Evolutionary conservation across 495 filamentous ascomycete species (phyloP), one percentile per base, ranked within the genome.

Genomic region (Immersiella caudata): DNA sequence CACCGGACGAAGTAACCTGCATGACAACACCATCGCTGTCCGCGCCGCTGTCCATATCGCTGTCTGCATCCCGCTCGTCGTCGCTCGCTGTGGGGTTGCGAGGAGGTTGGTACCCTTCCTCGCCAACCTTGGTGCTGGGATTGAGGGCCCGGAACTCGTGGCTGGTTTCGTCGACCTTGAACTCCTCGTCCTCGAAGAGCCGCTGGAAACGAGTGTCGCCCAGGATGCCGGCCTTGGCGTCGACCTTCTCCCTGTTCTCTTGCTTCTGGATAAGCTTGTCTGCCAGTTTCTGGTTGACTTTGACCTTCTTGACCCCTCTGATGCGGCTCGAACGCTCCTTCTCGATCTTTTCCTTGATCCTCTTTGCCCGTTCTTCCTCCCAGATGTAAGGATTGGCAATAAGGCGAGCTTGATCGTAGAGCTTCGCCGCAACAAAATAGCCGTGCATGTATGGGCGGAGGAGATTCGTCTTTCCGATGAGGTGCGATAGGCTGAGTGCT

Each of bases 381-480:
- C 91, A 95, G 65, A 95, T 84, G 74, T 93, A 96, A 1, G 95
- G 95, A 78, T 97, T 94, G 50, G 90, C 87, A 67, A 97, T 96
- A 65, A 99, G 79, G 26, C 90, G 80, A n/a, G 94, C 95, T 78
- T 98, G 92, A 67, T 98, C 96, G 74, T 97, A 97, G 25, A 99
- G 75, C 60, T 90, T 88, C 71, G 96, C 93, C 64, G 90, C 91
- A 12, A 97, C 93, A 79, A 99, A 99, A 84, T 95, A 97, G 68
- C 95, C 95, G 76, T 98, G 94, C 96, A 98, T 97, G 73, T 97
- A 98, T 55, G 96, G 94, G 33, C 93, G 85, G 54, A 99, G 79
- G 12, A 97, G 81, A 73, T 90, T 92, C 58, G 91, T 95, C 62
- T 90, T 90, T 60, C 93, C 94, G 54, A 97, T 85, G 35, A 97